Conservation (phyloP, 2,329 filamentous ascomycete species). For the Pseudogymnoascus sp. region DNA sequence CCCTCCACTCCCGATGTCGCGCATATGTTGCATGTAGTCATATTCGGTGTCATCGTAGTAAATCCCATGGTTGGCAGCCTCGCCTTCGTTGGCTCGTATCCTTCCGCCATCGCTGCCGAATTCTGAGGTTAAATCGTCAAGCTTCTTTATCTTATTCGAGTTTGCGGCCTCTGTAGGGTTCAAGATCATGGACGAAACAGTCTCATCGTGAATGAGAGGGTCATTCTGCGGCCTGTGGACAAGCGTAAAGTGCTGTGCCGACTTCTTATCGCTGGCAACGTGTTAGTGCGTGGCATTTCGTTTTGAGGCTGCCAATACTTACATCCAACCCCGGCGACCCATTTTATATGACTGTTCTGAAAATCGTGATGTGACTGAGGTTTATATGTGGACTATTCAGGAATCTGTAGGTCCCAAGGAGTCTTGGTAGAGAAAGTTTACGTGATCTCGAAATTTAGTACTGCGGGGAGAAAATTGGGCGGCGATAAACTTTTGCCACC, state of each 20-base stretch:
- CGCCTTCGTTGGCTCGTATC: constrained; percentile 84
- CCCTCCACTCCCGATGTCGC: constrained; percentile 63
- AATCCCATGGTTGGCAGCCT: constrained; percentile 87
- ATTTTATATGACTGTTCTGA: constrained; percentile 41
- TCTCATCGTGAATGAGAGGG: constrained; percentile 86
- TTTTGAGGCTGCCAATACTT: constrained; percentile 27
- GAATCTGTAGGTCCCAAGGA: constrained; percentile 8
- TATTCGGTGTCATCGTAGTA: constrained; percentile 94
- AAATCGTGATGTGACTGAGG: not conserved
- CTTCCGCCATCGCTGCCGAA: constrained; percentile 55
- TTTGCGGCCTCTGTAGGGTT: constrained; percentile 52
- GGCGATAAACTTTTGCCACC: constrained; percentile 10
- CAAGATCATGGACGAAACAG: constrained; percentile 83
- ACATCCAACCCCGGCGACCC: constrained; percentile 69
- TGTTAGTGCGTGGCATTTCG: constrained; percentile 25
- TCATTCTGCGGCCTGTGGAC: constrained; percentile 96
- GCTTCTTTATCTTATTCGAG: constrained; percentile 51
- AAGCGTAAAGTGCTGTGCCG: constrained; percentile 83
- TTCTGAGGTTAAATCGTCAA: constrained; percentile 68
- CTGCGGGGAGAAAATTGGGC: constrained; percentile 10
- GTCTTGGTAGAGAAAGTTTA: constrained; percentile 11
- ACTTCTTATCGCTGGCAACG: constrained; percentile 68
- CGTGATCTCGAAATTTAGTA: constrained; percentile 10
- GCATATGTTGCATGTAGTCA: constrained; percentile 99
- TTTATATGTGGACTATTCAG: constrained; percentile 6